Conservation (phyloP, 192 early-diverging fungal genomes). For the Coemansia sp. region DNA sequence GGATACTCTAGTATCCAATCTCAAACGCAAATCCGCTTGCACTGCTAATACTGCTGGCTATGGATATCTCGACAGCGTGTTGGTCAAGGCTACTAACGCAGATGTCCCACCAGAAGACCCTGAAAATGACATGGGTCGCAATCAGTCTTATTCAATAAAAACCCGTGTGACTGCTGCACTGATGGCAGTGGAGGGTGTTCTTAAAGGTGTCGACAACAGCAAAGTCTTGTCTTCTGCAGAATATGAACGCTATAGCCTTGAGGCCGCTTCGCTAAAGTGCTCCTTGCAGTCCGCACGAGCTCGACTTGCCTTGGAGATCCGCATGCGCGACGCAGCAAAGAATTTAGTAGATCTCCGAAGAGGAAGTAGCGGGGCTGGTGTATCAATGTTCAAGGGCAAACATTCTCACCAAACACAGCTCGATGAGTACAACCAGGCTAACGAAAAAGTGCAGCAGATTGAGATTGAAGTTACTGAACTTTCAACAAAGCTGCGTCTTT, state of each 20-base stretch:
- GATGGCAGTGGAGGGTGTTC: conserved; percentile 17
- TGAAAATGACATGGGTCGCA: not conserved
- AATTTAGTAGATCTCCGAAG: conserved; percentile 14
- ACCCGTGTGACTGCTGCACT: conserved; percentile 7
- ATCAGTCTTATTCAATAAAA: not conserved
- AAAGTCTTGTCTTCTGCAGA: conserved; percentile 29
- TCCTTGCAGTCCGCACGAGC: conserved; percentile 28
- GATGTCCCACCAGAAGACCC: not conserved
- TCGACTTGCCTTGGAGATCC: conserved; percentile 29
- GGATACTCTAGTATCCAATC: not conserved
- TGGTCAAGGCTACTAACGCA: conserved; percentile 2
- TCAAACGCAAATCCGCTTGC: not conserved
- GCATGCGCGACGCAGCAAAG: conserved; percentile 37
- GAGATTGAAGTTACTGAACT: conserved; percentile 34
- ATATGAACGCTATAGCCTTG: conserved; percentile 29
- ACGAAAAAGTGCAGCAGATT: conserved; percentile 26
- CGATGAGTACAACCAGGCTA: conserved; percentile 28
- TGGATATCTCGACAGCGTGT: conserved; percentile 1
- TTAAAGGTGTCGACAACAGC: conserved; percentile 4
- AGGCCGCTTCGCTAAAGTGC: conserved; percentile 23
- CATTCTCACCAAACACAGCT: conserved; percentile 20
- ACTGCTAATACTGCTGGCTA: not conserved
- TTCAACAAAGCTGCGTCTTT: conserved; percentile 24
- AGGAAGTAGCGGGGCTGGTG: conserved; percentile 13
- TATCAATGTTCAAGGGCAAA: conserved; percentile 45